Evolutionary conservation across 1,284 basidiomycete genomes (phyloP).

Genomic region (Heliocybe sulcata): DNA sequence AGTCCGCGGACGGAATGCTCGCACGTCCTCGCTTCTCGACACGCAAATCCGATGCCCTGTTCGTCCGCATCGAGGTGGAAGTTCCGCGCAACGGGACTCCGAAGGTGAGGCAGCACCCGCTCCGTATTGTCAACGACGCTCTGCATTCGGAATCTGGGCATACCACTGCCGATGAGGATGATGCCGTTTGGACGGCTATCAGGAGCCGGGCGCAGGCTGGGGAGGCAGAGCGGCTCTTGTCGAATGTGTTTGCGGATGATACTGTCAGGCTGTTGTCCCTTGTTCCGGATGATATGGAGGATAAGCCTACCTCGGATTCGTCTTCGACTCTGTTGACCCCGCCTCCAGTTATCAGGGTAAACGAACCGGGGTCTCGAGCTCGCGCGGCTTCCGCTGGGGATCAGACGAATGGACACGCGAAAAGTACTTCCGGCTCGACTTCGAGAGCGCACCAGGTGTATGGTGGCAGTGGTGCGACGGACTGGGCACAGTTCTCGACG

Average conservation of each 20-base stretch:
- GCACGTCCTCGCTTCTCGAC: constrained; percentile 60
- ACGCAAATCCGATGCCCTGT: constrained; percentile 50
- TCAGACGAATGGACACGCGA: constrained; percentile 8
- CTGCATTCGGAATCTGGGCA: constrained; percentile 36
- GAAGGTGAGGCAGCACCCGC: constrained; percentile 42
- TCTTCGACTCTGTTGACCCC: constrained; percentile 1
- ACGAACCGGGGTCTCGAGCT: constrained; percentile 14
- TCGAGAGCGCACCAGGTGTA: constrained; percentile 7
- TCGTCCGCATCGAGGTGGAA: constrained; percentile 54
- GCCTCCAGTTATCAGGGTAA: constrained; percentile 9
- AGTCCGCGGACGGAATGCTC: constrained; percentile 34
- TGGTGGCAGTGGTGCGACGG: constrained; percentile 16
- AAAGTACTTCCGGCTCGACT: constrained; percentile 11
- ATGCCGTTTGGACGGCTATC: constrained; percentile 48
- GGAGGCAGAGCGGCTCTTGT: constrained; percentile 12
- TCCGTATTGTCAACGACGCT: constrained; percentile 53
- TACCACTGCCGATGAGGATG: constrained; percentile 29
- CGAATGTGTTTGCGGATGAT: constrained; percentile 54
- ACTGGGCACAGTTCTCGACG: constrained; percentile 45
- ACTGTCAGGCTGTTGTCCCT: constrained; percentile 52
- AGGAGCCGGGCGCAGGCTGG: constrained; percentile 25
- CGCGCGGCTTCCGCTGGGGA: constrained; percentile 19
- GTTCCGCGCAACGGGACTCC: constrained; percentile 22
- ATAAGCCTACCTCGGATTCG: constrained; percentile 6
- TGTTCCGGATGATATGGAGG: constrained; percentile 23